Conservation (phyloP, 179 eudicot species). For the Pouteria campechiana region DNA sequence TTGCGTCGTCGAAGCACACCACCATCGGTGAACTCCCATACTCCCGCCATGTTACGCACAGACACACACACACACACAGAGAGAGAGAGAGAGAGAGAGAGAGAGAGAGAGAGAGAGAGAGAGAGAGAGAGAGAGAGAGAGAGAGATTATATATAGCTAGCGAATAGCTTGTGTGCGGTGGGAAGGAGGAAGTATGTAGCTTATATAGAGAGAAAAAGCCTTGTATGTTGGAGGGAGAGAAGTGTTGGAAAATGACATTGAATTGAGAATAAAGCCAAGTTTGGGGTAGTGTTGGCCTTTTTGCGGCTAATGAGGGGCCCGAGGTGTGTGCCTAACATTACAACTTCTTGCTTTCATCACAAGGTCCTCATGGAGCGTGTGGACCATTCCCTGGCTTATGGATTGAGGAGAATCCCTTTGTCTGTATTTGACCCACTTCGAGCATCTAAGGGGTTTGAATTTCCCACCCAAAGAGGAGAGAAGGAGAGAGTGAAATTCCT, state of each 20-base stretch:
- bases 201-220: slow-evolving; percentile 2
- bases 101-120: too few relatives aligned
- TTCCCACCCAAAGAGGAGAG: too few relatives aligned
- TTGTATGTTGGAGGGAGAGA: not conserved
- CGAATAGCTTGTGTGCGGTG: too few relatives aligned
- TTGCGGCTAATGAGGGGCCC: not conserved
- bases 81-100: too few relatives aligned
- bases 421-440: too few relatives aligned
- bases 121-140: not conserved
- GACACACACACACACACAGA: too few relatives aligned
- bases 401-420: slow-evolving; percentile 5
- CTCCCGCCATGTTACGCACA: slow-evolving; percentile 66
- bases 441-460: too few relatives aligned
- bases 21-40: slow-evolving; percentile 43
- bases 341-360: too few relatives aligned
- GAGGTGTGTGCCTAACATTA: not conserved
- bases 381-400: too few relatives aligned
- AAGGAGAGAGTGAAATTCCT: too few relatives aligned
- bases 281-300: not conserved
- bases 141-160: not conserved
- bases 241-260: not conserved
- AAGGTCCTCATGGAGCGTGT: not conserved
- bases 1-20: slow-evolving; percentile 34
- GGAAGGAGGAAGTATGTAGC: not conserved
- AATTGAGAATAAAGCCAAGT: too few relatives aligned